These are phyloP conservation scores for Lentinula sp. DNA, from an alignment of 768 basidiomycete genomes.

Conservation along the genomic window DNA sequence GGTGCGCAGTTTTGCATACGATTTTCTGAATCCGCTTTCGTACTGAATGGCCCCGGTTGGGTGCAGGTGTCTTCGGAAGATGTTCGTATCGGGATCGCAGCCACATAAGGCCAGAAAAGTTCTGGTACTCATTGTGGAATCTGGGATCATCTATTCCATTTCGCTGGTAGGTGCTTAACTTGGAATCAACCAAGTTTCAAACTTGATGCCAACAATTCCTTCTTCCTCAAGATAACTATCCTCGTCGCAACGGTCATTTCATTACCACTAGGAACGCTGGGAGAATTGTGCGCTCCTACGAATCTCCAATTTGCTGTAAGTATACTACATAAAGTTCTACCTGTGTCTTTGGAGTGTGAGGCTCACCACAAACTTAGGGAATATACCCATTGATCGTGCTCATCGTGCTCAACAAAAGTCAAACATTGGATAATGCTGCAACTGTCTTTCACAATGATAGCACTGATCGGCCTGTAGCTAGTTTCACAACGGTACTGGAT, in stretches of 20 bases:
- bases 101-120: not conserved
- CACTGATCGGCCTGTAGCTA: not conserved
- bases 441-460: not conserved
- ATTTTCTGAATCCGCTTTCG: no score
- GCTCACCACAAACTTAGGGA: not conserved
- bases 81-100: not conserved
- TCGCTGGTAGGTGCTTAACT: not conserved
- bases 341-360: not conserved
- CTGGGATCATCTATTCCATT: slow-evolving; percentile 6
- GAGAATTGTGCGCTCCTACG: slow-evolving; percentile 11
- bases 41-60: no score
- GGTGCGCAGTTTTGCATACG: not conserved
- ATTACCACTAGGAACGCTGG: slow-evolving; percentile 10
- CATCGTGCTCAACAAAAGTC: slow-evolving; percentile 1
- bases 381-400: slow-evolving; percentile 8
- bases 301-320: slow-evolving; percentile 13
- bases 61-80: not conserved
- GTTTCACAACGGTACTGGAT: not conserved
- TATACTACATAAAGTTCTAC: not conserved
- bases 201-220: not conserved
- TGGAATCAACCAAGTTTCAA: not conserved
- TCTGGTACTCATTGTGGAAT: slow-evolving; percentile 6
- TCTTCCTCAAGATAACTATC: slow-evolving; percentile 4
- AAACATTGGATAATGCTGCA: not conserved
- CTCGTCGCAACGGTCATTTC: slow-evolving; percentile 8